Evolutionary conservation across 2,329 filamentous ascomycete species (phyloP).

Genomic region (Aspergillus texensis): DNA sequence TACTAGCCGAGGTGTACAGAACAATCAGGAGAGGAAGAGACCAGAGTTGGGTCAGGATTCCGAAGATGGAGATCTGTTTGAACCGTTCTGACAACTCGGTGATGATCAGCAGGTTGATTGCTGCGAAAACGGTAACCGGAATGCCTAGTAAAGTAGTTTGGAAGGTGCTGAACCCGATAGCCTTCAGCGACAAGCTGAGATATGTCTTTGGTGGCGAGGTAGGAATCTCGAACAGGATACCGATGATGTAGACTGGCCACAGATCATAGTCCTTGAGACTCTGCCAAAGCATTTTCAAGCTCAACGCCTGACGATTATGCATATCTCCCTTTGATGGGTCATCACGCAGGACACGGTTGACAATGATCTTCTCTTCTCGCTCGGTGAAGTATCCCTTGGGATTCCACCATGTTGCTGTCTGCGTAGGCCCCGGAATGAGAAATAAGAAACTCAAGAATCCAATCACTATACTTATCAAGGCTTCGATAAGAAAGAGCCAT

Average conservation of each 20-base stretch:
- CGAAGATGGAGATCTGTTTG: constrained; percentile 50
- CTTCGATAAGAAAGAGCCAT: constrained; percentile 44
- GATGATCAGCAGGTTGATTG: constrained; percentile 30
- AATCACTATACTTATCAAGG: constrained; percentile 39
- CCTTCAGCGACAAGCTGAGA: constrained; percentile 37
- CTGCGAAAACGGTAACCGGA: constrained; percentile 48
- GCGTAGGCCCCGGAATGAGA: constrained; percentile 40
- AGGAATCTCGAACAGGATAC: constrained; percentile 43
- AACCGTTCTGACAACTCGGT: constrained; percentile 33
- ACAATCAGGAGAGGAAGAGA: constrained; percentile 53
- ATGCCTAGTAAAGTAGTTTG: constrained; percentile 29
- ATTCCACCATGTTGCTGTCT: constrained; percentile 58
- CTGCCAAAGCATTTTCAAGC: constrained; percentile 33
- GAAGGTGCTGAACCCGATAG: constrained; percentile 12
- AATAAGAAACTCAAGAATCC: constrained; percentile 48
- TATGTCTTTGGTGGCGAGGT: constrained; percentile 49
- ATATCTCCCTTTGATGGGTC: constrained; percentile 42
- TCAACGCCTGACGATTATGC: constrained; percentile 41
- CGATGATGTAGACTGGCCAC: constrained; percentile 42
- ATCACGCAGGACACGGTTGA: constrained; percentile 58
- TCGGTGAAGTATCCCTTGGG: constrained; percentile 56
- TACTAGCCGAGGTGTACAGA: constrained; percentile 42
- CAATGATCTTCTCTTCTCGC: constrained; percentile 63
- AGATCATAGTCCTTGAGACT: constrained; percentile 40
- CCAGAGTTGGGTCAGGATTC: constrained; percentile 54